A percentile compares a stretch with the other conserved stretches of the same genome.
Conservation (phyloP, 208 protist species). For the Entamoeba histolytica region DNA sequence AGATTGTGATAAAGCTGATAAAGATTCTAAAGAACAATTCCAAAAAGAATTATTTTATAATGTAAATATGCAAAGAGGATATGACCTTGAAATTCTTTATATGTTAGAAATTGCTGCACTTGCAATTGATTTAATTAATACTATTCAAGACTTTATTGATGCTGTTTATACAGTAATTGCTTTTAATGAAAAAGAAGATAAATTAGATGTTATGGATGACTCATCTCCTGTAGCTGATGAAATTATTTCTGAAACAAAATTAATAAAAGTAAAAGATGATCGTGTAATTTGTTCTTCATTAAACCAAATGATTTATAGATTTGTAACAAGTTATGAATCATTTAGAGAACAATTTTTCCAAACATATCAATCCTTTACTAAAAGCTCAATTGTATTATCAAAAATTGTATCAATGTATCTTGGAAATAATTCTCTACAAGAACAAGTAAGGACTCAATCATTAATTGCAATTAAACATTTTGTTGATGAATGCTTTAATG, state of each 20-base stretch:
- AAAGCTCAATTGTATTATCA: neutral
- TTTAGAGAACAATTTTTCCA: neutral
- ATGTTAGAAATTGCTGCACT: neutral
- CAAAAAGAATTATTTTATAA: neutral
- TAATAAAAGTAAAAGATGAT: neutral
- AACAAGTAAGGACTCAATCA: neutral
- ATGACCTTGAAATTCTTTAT: neutral
- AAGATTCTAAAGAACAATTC: neutral
- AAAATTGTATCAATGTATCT: neutral
- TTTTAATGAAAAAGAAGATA: neutral
- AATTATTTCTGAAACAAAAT: neutral
- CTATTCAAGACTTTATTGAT: neutral
- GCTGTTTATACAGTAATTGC: neutral
- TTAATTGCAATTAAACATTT: neutral
- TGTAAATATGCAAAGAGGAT: neutral
- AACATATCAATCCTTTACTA: neutral
- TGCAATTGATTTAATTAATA: neutral
- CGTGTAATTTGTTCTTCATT: neutral
- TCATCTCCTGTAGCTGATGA: neutral
- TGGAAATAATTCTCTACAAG: neutral
- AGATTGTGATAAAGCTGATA: neutral
- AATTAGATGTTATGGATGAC: neutral
- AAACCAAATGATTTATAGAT: neutral
- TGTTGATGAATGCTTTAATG: neutral
- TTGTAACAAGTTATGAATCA: neutral